Evolutionary conservation across 2,329 filamentous ascomycete genomes (phyloP), one percentile per base, ranked within the genome.

Genomic region (Fusarium armeniacum): DNA sequence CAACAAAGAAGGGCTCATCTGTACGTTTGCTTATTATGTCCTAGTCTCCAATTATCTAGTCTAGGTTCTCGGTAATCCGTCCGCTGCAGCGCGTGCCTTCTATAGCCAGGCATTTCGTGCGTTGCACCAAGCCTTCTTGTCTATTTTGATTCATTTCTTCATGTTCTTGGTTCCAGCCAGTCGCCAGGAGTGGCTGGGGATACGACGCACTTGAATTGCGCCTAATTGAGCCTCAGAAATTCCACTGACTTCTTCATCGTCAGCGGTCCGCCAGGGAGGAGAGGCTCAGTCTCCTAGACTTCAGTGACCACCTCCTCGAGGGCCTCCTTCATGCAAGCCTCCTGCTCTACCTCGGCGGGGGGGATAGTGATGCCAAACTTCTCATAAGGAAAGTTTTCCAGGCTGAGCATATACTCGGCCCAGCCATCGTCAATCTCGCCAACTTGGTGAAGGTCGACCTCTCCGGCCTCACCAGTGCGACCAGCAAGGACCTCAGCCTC

Each of bases 401-500:
- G 77, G 22, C 79, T 83, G 26, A 76, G 70, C 55, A 85, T 77
- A 72, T 88, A 86, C 75, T 89, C 83, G 2, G 83, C 87, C 88
- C 88, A 90, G 16, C 88, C 89, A 69, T 91, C 89, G 50, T 81
- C 84, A 15, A 85, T 54, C 76, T 89, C 83, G 1, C 88, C 89
- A 3, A 89, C 76, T 77, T 87, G 83, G 69, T 89, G 84, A 65
- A 83, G 73, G 56, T 88, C 86, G 6, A 85, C 81, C 5, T 80
- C 80, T 15, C 85, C 86, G 0, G 86, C 91, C 80, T 91, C 89
- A 2, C 92, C 92, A 26, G 91, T 94, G 72, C 89, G 82, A 0
- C 94, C 96, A 0, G 96, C 95, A 24, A 99, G 82, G 4, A 99
- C 93, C 77, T 94, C 88, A 13, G 86, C 86, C 82, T 97, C 93